These are phyloP conservation scores for Corylus heterophylla DNA, from an alignment of 306 rosid species.

Conservation along the genomic window DNA sequence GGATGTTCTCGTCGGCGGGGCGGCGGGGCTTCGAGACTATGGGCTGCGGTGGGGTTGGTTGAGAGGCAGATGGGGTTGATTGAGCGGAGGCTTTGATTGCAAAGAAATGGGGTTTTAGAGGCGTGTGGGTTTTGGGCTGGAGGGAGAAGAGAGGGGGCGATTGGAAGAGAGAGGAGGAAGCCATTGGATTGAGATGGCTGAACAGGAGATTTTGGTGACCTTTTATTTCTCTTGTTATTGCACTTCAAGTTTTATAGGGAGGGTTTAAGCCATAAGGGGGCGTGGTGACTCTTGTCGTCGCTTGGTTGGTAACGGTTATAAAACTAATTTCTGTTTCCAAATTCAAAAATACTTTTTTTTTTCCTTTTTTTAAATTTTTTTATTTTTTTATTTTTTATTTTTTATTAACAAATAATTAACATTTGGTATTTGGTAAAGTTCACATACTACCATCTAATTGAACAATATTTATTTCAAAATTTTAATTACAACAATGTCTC, in stretches of 20 bases:
- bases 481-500: too few relatives aligned
- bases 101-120: constrained; percentile 23
- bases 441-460: too few relatives aligned
- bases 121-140: constrained; percentile 23
- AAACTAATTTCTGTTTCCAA: too few relatives aligned
- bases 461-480: too few relatives aligned
- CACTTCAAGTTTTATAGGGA: neutral
- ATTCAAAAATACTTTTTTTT: too few relatives aligned
- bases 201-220: neutral
- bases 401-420: too few relatives aligned
- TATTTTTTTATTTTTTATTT: too few relatives aligned
- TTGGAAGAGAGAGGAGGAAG: constrained; percentile 43
- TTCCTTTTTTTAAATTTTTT: too few relatives aligned
- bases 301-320: neutral
- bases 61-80: constrained; percentile 29
- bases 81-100: neutral
- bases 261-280: neutral
- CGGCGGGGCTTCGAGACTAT: constrained; percentile 39
- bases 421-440: too few relatives aligned
- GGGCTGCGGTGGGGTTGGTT: constrained; percentile 30
- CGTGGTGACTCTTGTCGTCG: neutral
- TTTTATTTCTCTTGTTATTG: neutral
- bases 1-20: constrained; percentile 67
- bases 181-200: constrained; percentile 20
- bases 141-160: constrained; percentile 31